phyloP scores from a whole-genome alignment of 1,139 yeast genomes.

The Scheffersomyces illinoinensis region DNA sequence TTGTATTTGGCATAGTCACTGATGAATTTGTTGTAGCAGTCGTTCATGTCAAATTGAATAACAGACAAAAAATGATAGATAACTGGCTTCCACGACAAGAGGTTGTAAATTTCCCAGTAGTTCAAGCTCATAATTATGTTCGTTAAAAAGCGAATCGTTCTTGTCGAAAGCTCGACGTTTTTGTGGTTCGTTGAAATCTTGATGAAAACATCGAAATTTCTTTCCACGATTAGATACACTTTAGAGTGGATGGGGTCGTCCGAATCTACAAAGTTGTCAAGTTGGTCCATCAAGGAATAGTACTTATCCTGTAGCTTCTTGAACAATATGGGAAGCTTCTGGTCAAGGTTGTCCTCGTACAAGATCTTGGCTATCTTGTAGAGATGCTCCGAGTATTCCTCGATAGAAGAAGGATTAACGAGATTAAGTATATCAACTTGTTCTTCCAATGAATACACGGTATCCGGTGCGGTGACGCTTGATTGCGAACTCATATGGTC shows the following conservation, averaged over 20 bases:
- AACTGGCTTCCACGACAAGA: slow-evolving; percentile 46
- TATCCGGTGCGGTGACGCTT: background rate
- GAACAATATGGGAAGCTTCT: slow-evolving; percentile 13
- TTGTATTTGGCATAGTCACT: slow-evolving; percentile 34
- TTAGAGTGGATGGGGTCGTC: slow-evolving; percentile 34
- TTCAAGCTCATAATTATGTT: slow-evolving; percentile 39
- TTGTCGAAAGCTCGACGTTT: slow-evolving; percentile 34
- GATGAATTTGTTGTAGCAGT: slow-evolving; percentile 39
- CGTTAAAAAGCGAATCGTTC: slow-evolving; percentile 41
- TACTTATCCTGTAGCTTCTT: slow-evolving; percentile 25
- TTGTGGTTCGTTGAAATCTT: slow-evolving; percentile 33
- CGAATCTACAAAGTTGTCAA: slow-evolving; percentile 22
- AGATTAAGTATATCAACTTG: slow-evolving; percentile 27
- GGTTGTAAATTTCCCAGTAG: slow-evolving; percentile 49
- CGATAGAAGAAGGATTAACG: slow-evolving; percentile 31
- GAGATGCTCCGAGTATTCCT: slow-evolving; percentile 43
- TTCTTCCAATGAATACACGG: slow-evolving; percentile 22
- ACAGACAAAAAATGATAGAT: slow-evolving; percentile 42
- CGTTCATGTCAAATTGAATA: slow-evolving; percentile 42
- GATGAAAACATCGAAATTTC: slow-evolving; percentile 42
- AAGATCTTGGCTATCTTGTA: slow-evolving; percentile 31
- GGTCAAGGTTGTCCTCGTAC: slow-evolving; percentile 17
- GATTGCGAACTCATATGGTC: background rate
- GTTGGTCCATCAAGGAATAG: slow-evolving; percentile 24
- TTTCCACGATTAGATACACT: slow-evolving; percentile 37